Base-by-base conservation (phyloP, 768 basidiomycete species). In the Phanerochaete sordida region DNA sequence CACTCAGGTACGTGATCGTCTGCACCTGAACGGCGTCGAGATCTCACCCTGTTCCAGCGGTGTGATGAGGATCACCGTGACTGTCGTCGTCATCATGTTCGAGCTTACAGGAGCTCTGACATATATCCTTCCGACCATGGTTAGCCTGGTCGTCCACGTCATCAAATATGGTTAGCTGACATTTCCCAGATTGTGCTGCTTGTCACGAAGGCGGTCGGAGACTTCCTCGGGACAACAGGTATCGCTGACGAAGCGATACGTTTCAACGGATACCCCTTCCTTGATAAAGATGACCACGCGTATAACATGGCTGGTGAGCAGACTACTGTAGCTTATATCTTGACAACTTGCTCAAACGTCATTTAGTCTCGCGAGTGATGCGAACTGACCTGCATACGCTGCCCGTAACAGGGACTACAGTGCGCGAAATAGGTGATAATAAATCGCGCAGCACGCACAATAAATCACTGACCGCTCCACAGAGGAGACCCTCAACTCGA, bases 51-150 rank as follows among this genome's bases (percentile, higher is more conserved):
- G 8, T 35, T 35, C 9, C 68, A 96, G 97, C 57, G 96, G 97
- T 33, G 87, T 98, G 56, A 99, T 98, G 84, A 84, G 95, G 66
- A 91, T 98, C 59, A 99, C 97, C 0, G 94, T 98, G 27, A 93
- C 95, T 0, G 95, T 99, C 5, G 97, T 98, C 8, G 97, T 98
- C 35, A 95, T 99, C 73, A 98, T 99, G 95, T 98, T 98, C 71
- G 96, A 98, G 69, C 80, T 99, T 21, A 99, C 97, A 3, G 97
- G 97, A 13, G 96, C 97, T 6, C 73, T 98, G 68, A 98, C 94
- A 21, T 98, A 99, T 70, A 95, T 98, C 65, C 75, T 99, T 27
- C 97, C 97, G 6, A 95, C 94, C 15, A 99, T 99, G 97, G 96
- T 95, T 64, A 37, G 66, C 81, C 33, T 16, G 1, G 33, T 23